A percentile compares a stretch with the other conserved stretches of the same genome.
Evolutionary conservation across 306 rosid genomes (phyloP).

Genomic region (Ochetophila trinervis): DNA sequence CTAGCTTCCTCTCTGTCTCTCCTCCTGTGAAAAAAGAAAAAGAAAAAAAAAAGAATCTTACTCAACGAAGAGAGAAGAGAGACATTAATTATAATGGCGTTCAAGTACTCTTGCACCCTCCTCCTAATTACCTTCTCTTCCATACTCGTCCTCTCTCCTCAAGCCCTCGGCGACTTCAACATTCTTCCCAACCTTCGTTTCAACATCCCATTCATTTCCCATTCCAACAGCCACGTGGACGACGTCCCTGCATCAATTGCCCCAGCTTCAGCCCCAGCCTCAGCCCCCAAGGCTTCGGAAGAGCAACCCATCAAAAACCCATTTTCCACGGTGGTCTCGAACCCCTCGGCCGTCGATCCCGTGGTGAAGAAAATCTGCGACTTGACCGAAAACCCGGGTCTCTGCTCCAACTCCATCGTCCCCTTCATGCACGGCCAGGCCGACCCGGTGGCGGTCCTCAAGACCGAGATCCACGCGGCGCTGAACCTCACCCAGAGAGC

Average conservation of each 20-base stretch:
- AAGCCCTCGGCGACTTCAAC: background rate
- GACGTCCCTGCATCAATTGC: background rate
- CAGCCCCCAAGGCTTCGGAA: background rate
- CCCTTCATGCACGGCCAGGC: background rate
- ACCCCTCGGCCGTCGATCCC: background rate
- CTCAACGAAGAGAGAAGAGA: background rate
- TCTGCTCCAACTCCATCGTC: constrained; percentile 18
- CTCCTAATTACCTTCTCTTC: constrained; percentile 2
- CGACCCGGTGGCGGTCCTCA: constrained; percentile 5
- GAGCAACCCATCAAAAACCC: background rate
- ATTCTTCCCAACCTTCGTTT: too few species aligned
- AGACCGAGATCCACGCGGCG: constrained; percentile 11
- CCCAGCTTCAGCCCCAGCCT: background rate
- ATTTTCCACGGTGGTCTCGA: background rate
- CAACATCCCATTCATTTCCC: too few species aligned
- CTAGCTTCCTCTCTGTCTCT: constrained; percentile 2
- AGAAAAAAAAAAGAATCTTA: background rate
- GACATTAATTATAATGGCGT: constrained; percentile 16
- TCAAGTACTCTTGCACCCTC: constrained; percentile 14
- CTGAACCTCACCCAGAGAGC: background rate
- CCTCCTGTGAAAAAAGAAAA: background rate
- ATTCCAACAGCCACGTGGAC: too few species aligned
- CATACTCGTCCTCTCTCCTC: constrained; percentile 3
- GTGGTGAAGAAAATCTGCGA: constrained; percentile 7
- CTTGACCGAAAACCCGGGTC: constrained; percentile 3